phyloP scores from a whole-genome alignment of 257 asterid species.

The Verbascum thapsus region DNA sequence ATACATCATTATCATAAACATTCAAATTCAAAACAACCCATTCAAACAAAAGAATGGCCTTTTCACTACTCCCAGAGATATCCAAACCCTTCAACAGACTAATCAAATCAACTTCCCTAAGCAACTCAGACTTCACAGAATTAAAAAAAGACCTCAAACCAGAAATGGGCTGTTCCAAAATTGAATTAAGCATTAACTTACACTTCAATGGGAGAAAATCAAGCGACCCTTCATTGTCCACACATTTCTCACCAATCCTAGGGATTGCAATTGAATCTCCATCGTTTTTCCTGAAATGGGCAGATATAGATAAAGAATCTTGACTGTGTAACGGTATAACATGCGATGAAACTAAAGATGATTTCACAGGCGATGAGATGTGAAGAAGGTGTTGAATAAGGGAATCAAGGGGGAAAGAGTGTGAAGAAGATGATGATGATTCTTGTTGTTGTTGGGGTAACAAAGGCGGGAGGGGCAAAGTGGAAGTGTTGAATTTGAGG shows the following conservation, averaged over 20 bases:
- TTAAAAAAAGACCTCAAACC: conserved; percentile 58
- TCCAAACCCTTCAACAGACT: conserved; percentile 82
- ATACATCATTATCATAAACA: conserved; percentile 39
- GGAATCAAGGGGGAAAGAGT: conserved; percentile 74
- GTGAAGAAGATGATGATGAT: conserved; percentile 39
- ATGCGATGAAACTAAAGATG: conserved; percentile 44
- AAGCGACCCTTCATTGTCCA: conserved; percentile 40
- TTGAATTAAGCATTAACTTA: conserved; percentile 70
- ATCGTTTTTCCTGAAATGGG: conserved; percentile 41
- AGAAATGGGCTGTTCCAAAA: conserved; percentile 56
- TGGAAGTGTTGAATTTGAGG: conserved; percentile 52
- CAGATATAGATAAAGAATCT: conserved; percentile 38
- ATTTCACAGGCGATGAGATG: conserved; percentile 50
- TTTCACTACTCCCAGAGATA: conserved; percentile 57
- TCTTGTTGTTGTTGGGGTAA: conserved; percentile 46
- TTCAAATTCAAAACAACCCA: conserved; percentile 72
- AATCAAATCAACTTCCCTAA: conserved; percentile 61
- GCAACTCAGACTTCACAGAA: conserved; percentile 60
- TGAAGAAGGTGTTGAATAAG: conserved; percentile 80
- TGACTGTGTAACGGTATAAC: conserved; percentile 37
- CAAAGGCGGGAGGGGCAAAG: conserved; percentile 67
- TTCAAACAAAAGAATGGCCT: conserved; percentile 78
- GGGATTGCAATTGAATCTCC: conserved; percentile 40
- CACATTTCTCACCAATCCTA: conserved; percentile 29
- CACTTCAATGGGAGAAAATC: conserved; percentile 75